phyloP scores from a whole-genome alignment of 306 rosid genomes.

The Lathyrus sativus region DNA sequence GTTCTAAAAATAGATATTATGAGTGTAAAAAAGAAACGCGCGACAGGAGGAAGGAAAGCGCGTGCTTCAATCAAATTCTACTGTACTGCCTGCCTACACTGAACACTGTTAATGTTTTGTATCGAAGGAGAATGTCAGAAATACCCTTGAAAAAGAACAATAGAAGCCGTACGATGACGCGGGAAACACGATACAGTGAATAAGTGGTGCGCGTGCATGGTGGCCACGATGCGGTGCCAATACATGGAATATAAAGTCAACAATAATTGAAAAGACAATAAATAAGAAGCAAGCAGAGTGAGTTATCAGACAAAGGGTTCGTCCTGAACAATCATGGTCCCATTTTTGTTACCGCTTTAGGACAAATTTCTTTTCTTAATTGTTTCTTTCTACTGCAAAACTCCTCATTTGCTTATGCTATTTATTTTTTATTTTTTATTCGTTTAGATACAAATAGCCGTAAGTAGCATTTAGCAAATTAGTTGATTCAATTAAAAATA shows the following conservation, averaged over 20 bases:
- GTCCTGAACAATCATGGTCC: not conserved
- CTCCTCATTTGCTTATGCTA: too few relatives aligned
- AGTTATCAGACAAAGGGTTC: not conserved
- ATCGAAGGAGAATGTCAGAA: not conserved
- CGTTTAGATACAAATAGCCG: too few relatives aligned
- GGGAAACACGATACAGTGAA: constrained; percentile 10
- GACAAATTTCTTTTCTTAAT: not conserved
- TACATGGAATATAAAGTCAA: constrained; percentile 16
- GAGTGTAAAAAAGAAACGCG: too few relatives aligned
- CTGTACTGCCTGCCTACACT: too few relatives aligned
- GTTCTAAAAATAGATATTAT: too few relatives aligned
- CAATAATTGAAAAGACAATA: constrained; percentile 1
- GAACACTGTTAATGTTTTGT: not conserved
- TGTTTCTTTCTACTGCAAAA: too few relatives aligned
- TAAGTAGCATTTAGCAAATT: too few relatives aligned
- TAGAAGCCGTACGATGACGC: constrained; percentile 14
- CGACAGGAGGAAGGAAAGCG: too few relatives aligned
- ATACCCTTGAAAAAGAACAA: not conserved
- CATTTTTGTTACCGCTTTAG: constrained; percentile 1
- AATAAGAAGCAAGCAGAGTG: not conserved
- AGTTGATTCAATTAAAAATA: too few relatives aligned
- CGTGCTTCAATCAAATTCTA: not conserved
- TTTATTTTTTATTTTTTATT: too few relatives aligned
- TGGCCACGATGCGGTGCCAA: constrained; percentile 1
- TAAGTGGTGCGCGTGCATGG: constrained; percentile 24